A percentile compares a stretch with the other conserved stretches of the same genome.
These are phyloP conservation scores for Phylloporus scabripes DNA, from an alignment of 768 basidiomycete genomes.

Conservation along the genomic window DNA sequence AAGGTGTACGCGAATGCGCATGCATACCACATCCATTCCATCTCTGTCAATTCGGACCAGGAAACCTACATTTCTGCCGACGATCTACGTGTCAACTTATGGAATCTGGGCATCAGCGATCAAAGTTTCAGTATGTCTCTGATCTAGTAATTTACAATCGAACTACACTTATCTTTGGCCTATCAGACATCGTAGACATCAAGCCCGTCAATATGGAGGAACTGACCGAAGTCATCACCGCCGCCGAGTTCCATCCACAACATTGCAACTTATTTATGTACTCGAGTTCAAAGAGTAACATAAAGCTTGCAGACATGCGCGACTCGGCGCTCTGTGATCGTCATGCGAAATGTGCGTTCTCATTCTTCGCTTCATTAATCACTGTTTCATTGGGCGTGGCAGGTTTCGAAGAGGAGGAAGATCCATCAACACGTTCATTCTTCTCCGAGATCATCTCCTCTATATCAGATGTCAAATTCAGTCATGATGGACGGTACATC, in stretches of 20 bases:
- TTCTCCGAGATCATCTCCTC: slow-evolving; percentile 99
- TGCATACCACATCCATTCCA: slow-evolving; percentile 99
- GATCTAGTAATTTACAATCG: background rate
- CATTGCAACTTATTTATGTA: slow-evolving; percentile 99
- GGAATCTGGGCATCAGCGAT: slow-evolving; percentile 98
- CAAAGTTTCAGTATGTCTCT: slow-evolving; percentile 90
- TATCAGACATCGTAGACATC: slow-evolving; percentile 96
- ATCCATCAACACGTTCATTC: slow-evolving; percentile 95
- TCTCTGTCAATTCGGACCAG: slow-evolving; percentile 98
- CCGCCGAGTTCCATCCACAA: slow-evolving; percentile 95
- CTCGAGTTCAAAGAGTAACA: slow-evolving; percentile 98
- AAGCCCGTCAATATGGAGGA: slow-evolving; percentile 99
- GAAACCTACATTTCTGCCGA: slow-evolving; percentile 99
- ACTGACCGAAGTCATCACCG: slow-evolving; percentile 99
- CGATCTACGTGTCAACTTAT: slow-evolving; percentile 93
- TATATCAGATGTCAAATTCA: slow-evolving; percentile 99
- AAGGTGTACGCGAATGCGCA: slow-evolving; percentile 99
- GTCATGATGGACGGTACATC: slow-evolving; percentile 94
- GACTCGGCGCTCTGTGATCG: slow-evolving; percentile 95
- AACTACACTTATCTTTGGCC: background rate
- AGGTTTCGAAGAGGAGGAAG: slow-evolving; percentile 99
- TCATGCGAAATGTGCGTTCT: slow-evolving; percentile 84
- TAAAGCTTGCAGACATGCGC: slow-evolving; percentile 99
- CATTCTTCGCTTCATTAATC: background rate
- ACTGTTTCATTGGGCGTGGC: slow-evolving; percentile 16